Base-by-base conservation (phyloP, 352 stramenopile genomes). In the Phytophthora pisi region DNA sequence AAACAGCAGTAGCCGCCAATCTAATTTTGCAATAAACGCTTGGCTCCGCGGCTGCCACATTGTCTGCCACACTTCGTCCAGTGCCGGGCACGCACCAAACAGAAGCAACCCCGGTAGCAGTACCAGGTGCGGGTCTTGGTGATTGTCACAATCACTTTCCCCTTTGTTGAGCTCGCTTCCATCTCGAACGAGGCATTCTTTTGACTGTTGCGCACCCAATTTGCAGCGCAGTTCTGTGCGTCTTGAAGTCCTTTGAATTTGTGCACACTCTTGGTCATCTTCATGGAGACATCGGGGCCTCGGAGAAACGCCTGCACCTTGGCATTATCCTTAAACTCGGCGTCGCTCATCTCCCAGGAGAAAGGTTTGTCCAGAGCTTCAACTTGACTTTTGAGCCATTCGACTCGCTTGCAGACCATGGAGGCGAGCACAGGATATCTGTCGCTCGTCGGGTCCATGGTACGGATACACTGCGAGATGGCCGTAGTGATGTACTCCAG, bases 131-230 rank as follows among this genome's bases (percentile, higher is more conserved):
- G 15, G 15, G 42, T 24, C 18, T 49, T 49, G 7, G 42, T 49
- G 6, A 49, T 49, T 13, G 42, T 49, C 42, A 49, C 42, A 23
- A 56, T 7, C 20, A 26, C 50, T 42, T 38, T 24, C 5, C 15
- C 50, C 10, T 40, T 36, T 24, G 6, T 10, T 42, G 24, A 38
- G 4, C 24, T 28, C 15, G 53, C 53, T 28, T 65, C 36, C 47
- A 51, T 51, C 34, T 57, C 36, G 34, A 65, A 65, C 8, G 57
- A 65, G 6, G 31, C 31, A 16, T 65, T 58, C 8, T 23, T 30
- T 51, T 50, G 49, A 8, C 24, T 34, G 45, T 40, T 28, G 3
- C 23, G 36, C 40, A n/a, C 45, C 31, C 20, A 45, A 2, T 43
- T 43, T 9, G 36, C 58, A 2, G 58, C 34, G n/a, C 43, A 51